phyloP scores from a whole-genome alignment of 306 rosid species.

The Lithocarpus polystachyus region DNA sequence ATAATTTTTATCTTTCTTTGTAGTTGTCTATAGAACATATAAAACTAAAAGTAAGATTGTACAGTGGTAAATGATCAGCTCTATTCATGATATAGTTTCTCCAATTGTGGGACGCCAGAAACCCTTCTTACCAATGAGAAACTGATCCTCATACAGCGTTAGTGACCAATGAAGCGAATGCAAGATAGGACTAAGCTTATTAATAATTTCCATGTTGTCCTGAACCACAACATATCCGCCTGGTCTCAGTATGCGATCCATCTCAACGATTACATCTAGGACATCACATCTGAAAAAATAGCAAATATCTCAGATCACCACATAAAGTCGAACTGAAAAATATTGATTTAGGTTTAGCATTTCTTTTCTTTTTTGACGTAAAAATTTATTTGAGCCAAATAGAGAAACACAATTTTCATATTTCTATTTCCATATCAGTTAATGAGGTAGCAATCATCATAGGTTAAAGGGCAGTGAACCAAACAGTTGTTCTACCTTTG shows the following conservation, averaged over 20 bases:
- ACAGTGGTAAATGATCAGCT: background rate
- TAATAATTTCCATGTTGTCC: slow-evolving; percentile 62
- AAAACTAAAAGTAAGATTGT: background rate
- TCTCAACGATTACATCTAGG: slow-evolving; percentile 57
- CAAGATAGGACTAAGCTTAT: slow-evolving; percentile 56
- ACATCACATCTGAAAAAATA: slow-evolving; percentile 62
- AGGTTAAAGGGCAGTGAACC: background rate
- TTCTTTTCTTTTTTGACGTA: background rate
- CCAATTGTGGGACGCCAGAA: slow-evolving; percentile 70
- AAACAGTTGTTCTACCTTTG: slow-evolving; percentile 45
- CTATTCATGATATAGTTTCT: slow-evolving; percentile 10
- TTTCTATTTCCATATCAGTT: background rate
- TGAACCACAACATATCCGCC: slow-evolving; percentile 68
- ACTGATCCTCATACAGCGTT: slow-evolving; percentile 44
- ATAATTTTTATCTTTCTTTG: background rate
- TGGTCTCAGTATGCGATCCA: slow-evolving; percentile 88
- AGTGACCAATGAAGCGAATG: slow-evolving; percentile 78
- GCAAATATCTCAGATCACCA: background rate
- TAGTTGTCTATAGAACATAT: slow-evolving; percentile 8
- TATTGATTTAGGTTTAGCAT: background rate
- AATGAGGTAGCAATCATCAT: background rate
- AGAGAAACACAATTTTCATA: background rate
- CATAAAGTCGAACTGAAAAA: background rate
- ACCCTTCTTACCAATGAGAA: slow-evolving; percentile 71
- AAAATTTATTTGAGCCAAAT: background rate